Percentiles rank a stretch among this genome's conserved stretches.
Evolutionary conservation across 2,329 filamentous ascomycete species (phyloP).

Genomic region (Scedosporium boydii): DNA sequence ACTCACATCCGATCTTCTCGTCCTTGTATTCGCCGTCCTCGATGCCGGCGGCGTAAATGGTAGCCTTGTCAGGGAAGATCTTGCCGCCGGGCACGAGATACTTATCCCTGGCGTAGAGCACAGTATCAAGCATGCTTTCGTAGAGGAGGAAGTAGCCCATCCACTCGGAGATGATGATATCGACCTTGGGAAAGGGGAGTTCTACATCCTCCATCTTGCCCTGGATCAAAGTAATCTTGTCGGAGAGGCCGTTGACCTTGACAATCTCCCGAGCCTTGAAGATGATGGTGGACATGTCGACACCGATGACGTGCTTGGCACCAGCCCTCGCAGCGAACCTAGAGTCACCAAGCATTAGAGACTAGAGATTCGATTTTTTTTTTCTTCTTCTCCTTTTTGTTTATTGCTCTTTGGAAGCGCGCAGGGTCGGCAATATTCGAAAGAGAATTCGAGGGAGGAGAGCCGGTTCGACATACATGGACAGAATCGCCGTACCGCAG

Average conservation of each 20-base stretch:
- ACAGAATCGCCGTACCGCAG: slow-evolving; percentile 94
- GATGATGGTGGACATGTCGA: slow-evolving; percentile 99
- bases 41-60: slow-evolving; percentile 92
- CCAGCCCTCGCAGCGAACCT: slow-evolving; percentile 97
- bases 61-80: slow-evolving; percentile 98
- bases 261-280: slow-evolving; percentile 97
- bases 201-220: slow-evolving; percentile 99
- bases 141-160: slow-evolving; percentile 99
- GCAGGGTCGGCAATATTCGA: slow-evolving; percentile 2
- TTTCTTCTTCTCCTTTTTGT: no score
- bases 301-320: slow-evolving; percentile 96
- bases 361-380: no score
- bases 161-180: slow-evolving; percentile 99
- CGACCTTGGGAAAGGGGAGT: slow-evolving; percentile 87
- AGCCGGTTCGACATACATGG: slow-evolving; percentile 60
- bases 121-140: slow-evolving; percentile 98
- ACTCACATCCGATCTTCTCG: slow-evolving; percentile 97
- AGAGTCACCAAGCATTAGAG: slow-evolving; percentile 7
- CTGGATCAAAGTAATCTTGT: slow-evolving; percentile 96
- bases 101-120: slow-evolving; percentile 88
- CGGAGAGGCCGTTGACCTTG: slow-evolving; percentile 77
- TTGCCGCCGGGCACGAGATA: slow-evolving; percentile 80
- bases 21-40: slow-evolving; percentile 99
- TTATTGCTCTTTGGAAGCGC: no score
- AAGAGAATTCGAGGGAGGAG: background rate